Conservation (phyloP, 192 early-diverging fungal genomes). For the Coemansia asiatica region DNA sequence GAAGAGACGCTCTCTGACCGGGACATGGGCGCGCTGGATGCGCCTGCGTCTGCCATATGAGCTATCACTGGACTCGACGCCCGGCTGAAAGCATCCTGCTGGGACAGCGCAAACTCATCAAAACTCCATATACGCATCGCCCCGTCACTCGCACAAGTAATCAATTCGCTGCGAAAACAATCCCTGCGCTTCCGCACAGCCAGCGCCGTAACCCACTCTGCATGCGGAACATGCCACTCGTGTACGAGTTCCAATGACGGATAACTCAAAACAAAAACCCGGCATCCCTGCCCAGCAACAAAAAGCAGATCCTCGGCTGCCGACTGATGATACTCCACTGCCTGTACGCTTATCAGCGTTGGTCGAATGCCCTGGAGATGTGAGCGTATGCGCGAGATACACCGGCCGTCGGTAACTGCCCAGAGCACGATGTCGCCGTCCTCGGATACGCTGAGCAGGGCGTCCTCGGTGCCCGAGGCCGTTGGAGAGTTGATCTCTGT, state of each 20-base stretch:
- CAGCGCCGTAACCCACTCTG: slow-evolving; percentile 43
- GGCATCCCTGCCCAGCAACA: slow-evolving; percentile 33
- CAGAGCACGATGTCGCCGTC: slow-evolving; percentile 46
- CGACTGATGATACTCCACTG: slow-evolving; percentile 44
- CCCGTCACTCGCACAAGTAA: slow-evolving; percentile 46
- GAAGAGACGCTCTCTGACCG: slow-evolving; percentile 26
- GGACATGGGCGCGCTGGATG: slow-evolving; percentile 5
- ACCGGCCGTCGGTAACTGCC: slow-evolving; percentile 44
- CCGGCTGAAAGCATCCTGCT: slow-evolving; percentile 43
- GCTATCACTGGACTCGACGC: slow-evolving; percentile 22
- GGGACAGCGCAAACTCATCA: slow-evolving; percentile 50
- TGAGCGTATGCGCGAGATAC: slow-evolving; percentile 37
- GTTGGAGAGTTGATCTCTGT: slow-evolving; percentile 34
- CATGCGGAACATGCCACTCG: slow-evolving; percentile 44
- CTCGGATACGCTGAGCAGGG: slow-evolving; percentile 38
- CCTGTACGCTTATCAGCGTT: slow-evolving; percentile 28
- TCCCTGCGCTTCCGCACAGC: slow-evolving; percentile 45
- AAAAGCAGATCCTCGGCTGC: slow-evolving; percentile 47
- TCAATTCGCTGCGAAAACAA: slow-evolving; percentile 46
- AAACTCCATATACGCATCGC: slow-evolving; percentile 48
- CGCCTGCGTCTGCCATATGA: not conserved
- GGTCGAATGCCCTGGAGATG: slow-evolving; percentile 34
- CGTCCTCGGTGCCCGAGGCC: slow-evolving; percentile 35
- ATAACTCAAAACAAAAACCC: slow-evolving; percentile 34
- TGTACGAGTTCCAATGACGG: slow-evolving; percentile 49